Base-by-base conservation (phyloP, 2,329 filamentous ascomycete species). In the Cordyceps tenuipes region DNA sequence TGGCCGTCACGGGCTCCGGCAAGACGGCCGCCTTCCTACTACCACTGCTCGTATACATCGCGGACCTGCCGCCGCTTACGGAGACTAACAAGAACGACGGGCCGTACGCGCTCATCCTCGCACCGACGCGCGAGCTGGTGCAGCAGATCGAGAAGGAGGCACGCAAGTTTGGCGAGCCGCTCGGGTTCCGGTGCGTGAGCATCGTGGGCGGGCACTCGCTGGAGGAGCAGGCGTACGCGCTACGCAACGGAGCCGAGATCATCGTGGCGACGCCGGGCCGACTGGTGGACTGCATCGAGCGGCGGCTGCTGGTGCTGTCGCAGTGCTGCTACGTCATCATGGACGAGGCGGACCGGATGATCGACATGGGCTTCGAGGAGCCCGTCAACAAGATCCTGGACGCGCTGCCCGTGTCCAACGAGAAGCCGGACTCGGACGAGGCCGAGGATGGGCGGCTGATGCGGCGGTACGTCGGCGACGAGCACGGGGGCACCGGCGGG, bases 281-380 rank as follows among this genome's bases (percentile, higher is more conserved):
- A 81, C 83, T 99, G 0, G 90, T 97, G 9, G 94, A 99, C 77
- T 97, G 92, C 74, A 94, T 99, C 66, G 94, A 99, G 73, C 84
- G 94, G 19, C 87, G 93, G 39, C 85, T 97, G 34, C 81, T 97
- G 2, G 93, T 99, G 1, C 83, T 97, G 52, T 87, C 86, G n/a
- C 94, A 97, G 75, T 97, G 94, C 74, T 96, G 92, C 76, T 97
- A 97, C 75, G 84, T 97, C 60, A 96, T 99, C 75, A 97, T 99
- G 93, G 94, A 99, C 72, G 94, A 99, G 82, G 94, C 94, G 43
- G 94, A 99, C 76, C 89, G 93, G 59, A 99, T 99, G 94, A 96
- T 99, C 64, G 94, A 99, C 71, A 85, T 97, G 63, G 94, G 94
- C 50, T 99, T 99, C 71, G 94, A 99, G 75, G 94, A 97, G 68